Conservation (phyloP, 495 filamentous ascomycete genomes). For the Cenococcum geophilum region DNA sequence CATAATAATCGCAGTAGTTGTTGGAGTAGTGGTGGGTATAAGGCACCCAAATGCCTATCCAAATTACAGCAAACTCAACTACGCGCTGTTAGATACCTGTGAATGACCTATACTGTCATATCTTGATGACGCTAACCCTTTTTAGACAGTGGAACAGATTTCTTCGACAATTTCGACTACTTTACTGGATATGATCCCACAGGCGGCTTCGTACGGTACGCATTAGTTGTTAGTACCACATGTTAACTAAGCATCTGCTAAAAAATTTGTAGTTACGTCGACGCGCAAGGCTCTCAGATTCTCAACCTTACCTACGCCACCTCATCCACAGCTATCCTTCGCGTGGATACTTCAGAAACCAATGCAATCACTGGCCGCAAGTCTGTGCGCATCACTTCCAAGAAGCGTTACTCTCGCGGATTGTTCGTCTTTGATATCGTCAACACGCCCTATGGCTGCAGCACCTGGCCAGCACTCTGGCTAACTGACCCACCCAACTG, state of each 20-base stretch:
- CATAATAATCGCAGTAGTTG: conserved; percentile 50
- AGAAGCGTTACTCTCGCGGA: conserved; percentile 31
- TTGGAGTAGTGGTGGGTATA: conserved; percentile 37
- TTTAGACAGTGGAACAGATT: conserved; percentile 43
- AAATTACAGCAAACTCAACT: conserved; percentile 47
- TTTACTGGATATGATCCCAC: conserved; percentile 40
- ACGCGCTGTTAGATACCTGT: conserved; percentile 49
- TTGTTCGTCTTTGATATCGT: conserved; percentile 39
- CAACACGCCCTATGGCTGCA: conserved; percentile 40
- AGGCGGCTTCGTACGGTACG: conserved; percentile 37
- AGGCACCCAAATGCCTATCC: conserved; percentile 46
- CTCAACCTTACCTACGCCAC: conserved; percentile 50
- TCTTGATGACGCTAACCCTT: conserved; percentile 1
- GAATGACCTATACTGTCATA: conserved; percentile 7
- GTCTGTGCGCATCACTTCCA: conserved; percentile 38
- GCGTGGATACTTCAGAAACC: conserved; percentile 46
- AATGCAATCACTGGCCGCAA: conserved; percentile 32
- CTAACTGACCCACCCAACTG: conserved; percentile 34
- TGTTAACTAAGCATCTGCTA: not conserved
- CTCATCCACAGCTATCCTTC: conserved; percentile 45
- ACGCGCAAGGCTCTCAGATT: conserved; percentile 24
- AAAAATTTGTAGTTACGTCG: conserved; percentile 28
- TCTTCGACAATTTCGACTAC: conserved; percentile 50
- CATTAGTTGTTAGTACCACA: not conserved
- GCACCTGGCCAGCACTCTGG: conserved; percentile 42